phyloP scores from a whole-genome alignment of 257 asterid genomes.

The Phtheirospermum japonicum region DNA sequence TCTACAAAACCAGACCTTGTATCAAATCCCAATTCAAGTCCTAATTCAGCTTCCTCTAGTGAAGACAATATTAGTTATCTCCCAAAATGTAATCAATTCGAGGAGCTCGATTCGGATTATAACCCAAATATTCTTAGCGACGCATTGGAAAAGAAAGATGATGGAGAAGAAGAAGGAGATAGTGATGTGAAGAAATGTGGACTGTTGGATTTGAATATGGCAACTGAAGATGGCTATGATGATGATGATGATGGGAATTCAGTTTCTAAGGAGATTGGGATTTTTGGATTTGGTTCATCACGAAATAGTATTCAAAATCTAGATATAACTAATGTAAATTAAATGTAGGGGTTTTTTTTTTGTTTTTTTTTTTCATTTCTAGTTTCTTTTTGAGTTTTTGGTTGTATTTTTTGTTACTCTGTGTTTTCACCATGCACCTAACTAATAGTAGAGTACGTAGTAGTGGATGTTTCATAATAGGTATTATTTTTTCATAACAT shows the following conservation, averaged over 20 bases:
- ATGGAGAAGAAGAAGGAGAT: conserved; percentile 50
- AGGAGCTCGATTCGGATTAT: conserved; percentile 40
- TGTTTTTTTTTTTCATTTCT: not conserved
- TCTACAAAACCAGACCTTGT: conserved; percentile 58
- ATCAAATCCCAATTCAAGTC: conserved; percentile 91
- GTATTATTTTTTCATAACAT: no score
- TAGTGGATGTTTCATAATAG: conserved; percentile 27
- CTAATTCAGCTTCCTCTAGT: conserved; percentile 94
- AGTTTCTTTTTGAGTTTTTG: not conserved
- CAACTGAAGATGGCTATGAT: conserved; percentile 43
- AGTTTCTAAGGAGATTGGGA: conserved; percentile 14
- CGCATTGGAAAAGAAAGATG: conserved; percentile 62
- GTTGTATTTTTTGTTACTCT: not conserved
- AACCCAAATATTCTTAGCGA: conserved; percentile 37
- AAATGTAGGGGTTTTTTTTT: not conserved
- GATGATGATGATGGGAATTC: conserved; percentile 27
- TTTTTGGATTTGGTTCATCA: conserved; percentile 54
- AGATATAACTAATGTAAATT: conserved; percentile 38
- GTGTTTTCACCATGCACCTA: not conserved
- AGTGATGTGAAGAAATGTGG: conserved; percentile 26
- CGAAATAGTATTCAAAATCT: conserved; percentile 53
- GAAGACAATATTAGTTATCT: conserved; percentile 61
- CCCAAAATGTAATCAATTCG: no score
- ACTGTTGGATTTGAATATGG: conserved; percentile 66
- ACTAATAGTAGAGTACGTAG: conserved; percentile 12